Evolutionary conservation across 1,284 basidiomycete species (phyloP).

Genomic region (Sparassis latifolia): DNA sequence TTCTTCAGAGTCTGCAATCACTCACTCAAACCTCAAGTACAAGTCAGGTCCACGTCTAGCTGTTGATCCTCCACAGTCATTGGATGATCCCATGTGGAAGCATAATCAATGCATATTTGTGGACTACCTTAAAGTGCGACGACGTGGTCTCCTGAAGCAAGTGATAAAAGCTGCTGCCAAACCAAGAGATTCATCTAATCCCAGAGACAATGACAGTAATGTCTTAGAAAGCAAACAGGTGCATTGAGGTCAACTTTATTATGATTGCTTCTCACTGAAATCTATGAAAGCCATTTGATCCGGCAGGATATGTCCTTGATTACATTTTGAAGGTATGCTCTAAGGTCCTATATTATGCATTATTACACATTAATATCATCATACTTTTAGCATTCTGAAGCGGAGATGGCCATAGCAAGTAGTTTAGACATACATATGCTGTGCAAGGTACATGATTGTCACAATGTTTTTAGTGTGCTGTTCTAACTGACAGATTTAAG

Average conservation of each 20-base stretch:
- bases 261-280: too few relatives aligned
- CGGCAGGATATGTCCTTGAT: constrained; percentile 7
- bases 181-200: neutral
- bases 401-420: constrained; percentile 13
- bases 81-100: neutral
- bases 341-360: neutral
- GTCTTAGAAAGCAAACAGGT: too few relatives aligned
- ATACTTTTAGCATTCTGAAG: constrained; percentile 9
- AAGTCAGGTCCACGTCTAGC: neutral
- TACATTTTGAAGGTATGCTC: constrained; percentile 15
- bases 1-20: neutral
- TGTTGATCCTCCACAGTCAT: too few relatives aligned
- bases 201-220: too few relatives aligned
- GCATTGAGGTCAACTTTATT: too few relatives aligned
- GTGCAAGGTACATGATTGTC: constrained; percentile 7
- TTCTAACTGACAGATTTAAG: neutral
- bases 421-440: constrained; percentile 12
- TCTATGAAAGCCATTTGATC: constrained; percentile 1
- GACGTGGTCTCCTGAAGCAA: neutral
- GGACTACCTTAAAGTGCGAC: neutral
- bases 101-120: neutral
- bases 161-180: neutral
- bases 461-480: neutral
- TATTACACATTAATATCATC: neutral
- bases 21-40: neutral